Base-by-base conservation (phyloP, 306 rosid genomes). In the Prunus kanzakura region DNA sequence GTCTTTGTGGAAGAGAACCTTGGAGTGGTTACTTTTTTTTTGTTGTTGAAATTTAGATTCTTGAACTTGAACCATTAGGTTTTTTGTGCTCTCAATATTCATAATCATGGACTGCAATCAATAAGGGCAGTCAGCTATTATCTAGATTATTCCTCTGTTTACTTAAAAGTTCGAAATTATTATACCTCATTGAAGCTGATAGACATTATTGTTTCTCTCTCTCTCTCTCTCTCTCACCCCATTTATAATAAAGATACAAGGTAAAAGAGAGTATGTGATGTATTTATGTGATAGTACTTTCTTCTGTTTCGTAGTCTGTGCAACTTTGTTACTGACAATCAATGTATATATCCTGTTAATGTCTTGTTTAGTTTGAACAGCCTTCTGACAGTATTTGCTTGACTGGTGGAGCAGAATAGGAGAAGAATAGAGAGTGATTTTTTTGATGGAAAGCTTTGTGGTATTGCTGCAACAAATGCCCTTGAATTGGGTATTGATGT, bases 401-500 rank as follows among this genome's bases (percentile, higher is more conserved):
- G 27, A 25, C 76, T 78, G 69, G 70, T 64, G 50, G 78, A 72
- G 70, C 89, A 95, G 98, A 92, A 95, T 72, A 85, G 98, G 86
- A 88, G 98, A 77, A 89, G 86, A 77, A 92, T 95, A 51, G 98
- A 95, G 88, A 79, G 91, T 77, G 95, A 88, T 50, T 84, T 95
- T 64, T 92, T 95, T 82, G 87, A 91, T 67, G 98, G 98, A 76
- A 88, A 88, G 81, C 85, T 90, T 82, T 82, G 90, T 84, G 98
- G 98, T 49, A 85, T 95, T 75, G 97, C 96, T 78, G 97, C 98
- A 23, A 95, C 98, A 61, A 95, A 95, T 95, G 98, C 98, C 79
- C 98, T 95, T 81, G 98, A 95, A 75, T 88, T 95, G 91, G 98
- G 98, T 82, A 90, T 92, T 76, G 97, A 95, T 86, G 97, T 92